Evolutionary conservation across 2,329 filamentous ascomycete genomes (phyloP), one percentile per base, ranked within the genome.

Genomic region (Xylaria sp.): DNA sequence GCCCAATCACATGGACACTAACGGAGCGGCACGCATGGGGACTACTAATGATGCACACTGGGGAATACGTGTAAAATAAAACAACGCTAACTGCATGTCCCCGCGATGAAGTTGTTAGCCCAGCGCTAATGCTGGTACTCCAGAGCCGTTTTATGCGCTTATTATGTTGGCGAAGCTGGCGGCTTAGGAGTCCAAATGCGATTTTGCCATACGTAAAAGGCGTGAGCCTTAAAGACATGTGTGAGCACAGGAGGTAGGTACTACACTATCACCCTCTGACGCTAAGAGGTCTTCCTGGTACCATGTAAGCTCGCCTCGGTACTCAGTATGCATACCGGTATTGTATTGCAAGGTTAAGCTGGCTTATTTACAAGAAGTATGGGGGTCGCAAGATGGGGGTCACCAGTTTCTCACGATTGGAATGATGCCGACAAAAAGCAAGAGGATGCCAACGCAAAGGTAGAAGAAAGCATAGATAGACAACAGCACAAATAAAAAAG

Each of bases 21-120:
- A 39, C 67, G 67, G 67, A 69, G 63, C 67, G 67, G 67, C 67
- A 63, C 67, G 67, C 63, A 63, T 63, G 67, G 63, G 52, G 59
- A 66, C 39, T 23, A 56, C 31, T 56, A 56, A 9, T 54, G n/a
- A 20, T 57, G 37, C 15, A 57, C n/a, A 37, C 23, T 46, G 25
- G 56, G 39, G 25, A 58, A 58, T 58, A 58, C 56, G 28, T 56
- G 46, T 55, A 51, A n/a, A 39, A n/a, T 55, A 51, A n/a, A 48
- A n/a, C 28, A 39, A 7, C 2, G 18, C 41, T 46, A 31, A 51
- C 39, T 39, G 34, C 25, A 25, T 44, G 48, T 52, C 23, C 37
- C 56, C 44, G 50, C 61, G 44, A 62, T n/a, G 44, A 41, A 25
- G 44, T 13, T 31, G 12, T 23, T 56, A 55, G 56, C 37, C 41